Evolutionary conservation across 345 rosid genomes (phyloP).

Genomic region (Pistacia vera): DNA sequence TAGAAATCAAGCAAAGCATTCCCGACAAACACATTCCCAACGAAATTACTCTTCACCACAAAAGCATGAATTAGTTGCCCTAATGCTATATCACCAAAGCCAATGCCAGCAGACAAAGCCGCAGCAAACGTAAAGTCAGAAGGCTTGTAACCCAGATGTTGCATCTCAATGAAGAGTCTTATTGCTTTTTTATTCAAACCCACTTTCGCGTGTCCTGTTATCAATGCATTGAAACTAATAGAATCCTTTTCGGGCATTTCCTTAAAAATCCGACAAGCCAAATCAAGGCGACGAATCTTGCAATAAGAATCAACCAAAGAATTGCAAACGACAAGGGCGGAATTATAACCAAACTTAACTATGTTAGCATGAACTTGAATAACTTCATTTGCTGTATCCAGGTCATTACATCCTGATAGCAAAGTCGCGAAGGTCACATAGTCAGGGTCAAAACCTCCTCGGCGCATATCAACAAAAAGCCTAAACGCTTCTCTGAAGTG

Average conservation of each 20-base stretch:
- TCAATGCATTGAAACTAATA: slow-evolving; percentile 74
- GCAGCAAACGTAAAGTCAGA: slow-evolving; percentile 88
- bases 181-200: slow-evolving; percentile 58
- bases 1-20: slow-evolving; percentile 91
- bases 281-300: slow-evolving; percentile 46
- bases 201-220: slow-evolving; percentile 65
- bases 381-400: slow-evolving; percentile 29
- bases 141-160: slow-evolving; percentile 51
- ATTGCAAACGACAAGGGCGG: slow-evolving; percentile 54
- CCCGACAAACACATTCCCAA: slow-evolving; percentile 70
- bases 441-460: slow-evolving; percentile 51
- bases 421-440: slow-evolving; percentile 72
- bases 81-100: slow-evolving; percentile 47
- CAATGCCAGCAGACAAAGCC: slow-evolving; percentile 57
- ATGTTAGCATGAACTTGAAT: slow-evolving; percentile 60
- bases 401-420: slow-evolving; percentile 59
- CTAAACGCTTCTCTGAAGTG: slow-evolving; percentile 53
- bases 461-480: slow-evolving; percentile 60
- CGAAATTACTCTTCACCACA: slow-evolving; percentile 53
- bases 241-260: slow-evolving; percentile 62
- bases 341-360: slow-evolving; percentile 54
- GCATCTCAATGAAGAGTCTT: slow-evolving; percentile 62
- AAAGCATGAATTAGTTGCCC: slow-evolving; percentile 73
- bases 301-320: slow-evolving; percentile 76
- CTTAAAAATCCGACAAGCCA: slow-evolving; percentile 49